Evolutionary conservation across 257 asterid species (phyloP), one percentile per base, ranked within the genome.

Genomic region (Forsythia viridissima): DNA sequence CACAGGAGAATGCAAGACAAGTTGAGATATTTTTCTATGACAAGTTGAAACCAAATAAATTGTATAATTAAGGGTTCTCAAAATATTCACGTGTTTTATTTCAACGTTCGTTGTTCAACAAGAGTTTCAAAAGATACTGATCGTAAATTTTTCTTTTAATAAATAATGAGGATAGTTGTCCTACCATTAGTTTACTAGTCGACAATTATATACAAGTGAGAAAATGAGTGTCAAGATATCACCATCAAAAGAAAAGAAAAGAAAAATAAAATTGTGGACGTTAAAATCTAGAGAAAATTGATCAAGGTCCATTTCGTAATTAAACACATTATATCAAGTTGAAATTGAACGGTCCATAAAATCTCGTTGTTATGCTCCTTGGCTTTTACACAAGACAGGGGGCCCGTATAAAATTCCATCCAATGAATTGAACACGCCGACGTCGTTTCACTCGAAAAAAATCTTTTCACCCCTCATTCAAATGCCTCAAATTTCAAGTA

Each of bases 401-500:
- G 20, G 78, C 51, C 66, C 75, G 74, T 72, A 20, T 44, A 0
- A 13, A 70, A 82, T 57, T 76, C 69, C 76, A 70, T 43, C 86
- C 88, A 80, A 72, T 7, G 77, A 77, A 70, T 73, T 4, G 30
- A 57, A 69, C 46, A 1, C 72, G 42, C 34, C 37, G 20, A 1
- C 70, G 74, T 83, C 77, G 43, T 30, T 37, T 65, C 52, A 30
- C 67, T 13, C 11, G 1, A 11, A 5, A 42, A 73, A 76, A 44
- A 20, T 44, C 34, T n/a, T 77, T 3, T 13, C 41, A 24, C n/a
- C 46, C 42, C 4, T 10, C 2, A 57, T 34, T 77, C 3, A 52
- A 69, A 13, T 68, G 51, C 83, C 86, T 77, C 84, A 80, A 41
- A 24, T 57, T 65, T 75, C 21, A 36, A 39, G 82, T 83, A 80